A percentile compares a stretch with the other conserved stretches of the same genome.
These are phyloP conservation scores for Bipolaris bicolor DNA, from an alignment of 2,329 filamentous ascomycete species.

Conservation along the genomic window DNA sequence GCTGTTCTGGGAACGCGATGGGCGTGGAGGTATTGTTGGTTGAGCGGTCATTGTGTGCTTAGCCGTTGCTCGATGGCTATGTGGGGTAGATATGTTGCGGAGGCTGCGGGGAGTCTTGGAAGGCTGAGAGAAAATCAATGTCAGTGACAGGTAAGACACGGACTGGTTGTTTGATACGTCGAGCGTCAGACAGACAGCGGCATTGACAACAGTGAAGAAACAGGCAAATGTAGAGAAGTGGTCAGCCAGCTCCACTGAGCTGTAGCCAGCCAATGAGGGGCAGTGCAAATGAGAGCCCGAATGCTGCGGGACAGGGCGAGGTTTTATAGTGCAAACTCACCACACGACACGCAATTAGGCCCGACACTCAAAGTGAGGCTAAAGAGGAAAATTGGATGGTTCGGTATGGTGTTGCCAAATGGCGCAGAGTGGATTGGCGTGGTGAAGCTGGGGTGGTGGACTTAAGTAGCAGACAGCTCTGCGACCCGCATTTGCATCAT, in stretches of 20 bases:
- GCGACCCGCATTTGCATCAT: conserved; percentile 43
- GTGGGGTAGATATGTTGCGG: conserved; percentile 19
- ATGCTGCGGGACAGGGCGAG: conserved; percentile 29
- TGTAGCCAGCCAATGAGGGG: conserved; percentile 23
- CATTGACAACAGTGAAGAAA: conserved; percentile 14
- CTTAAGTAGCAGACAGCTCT: conserved; percentile 37
- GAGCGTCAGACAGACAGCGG: conserved; percentile 33
- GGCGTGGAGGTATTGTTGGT: conserved; percentile 67
- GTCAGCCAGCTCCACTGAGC: conserved; percentile 24
- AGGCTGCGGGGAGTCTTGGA: conserved; percentile 16
- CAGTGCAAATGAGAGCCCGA: conserved; percentile 20
- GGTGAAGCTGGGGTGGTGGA: conserved; percentile 27
- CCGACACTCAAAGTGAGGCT: conserved; percentile 7
- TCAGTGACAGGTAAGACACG: conserved; percentile 29
- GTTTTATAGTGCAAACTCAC: conserved; percentile 20
- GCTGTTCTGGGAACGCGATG: conserved; percentile 60
- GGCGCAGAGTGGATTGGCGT: conserved; percentile 23
- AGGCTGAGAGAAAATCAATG: conserved; percentile 22
- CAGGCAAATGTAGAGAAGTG: conserved; percentile 19
- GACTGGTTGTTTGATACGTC: conserved; percentile 28
- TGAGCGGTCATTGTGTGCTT: conserved; percentile 54
- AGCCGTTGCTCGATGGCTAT: conserved; percentile 20
- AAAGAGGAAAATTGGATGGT: conserved; percentile 1
- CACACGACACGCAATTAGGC: conserved; percentile 17
- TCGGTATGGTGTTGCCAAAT: conserved; percentile 19